phyloP scores from a whole-genome alignment of 345 rosid genomes.

The Aquilaria yunnanensis region DNA sequence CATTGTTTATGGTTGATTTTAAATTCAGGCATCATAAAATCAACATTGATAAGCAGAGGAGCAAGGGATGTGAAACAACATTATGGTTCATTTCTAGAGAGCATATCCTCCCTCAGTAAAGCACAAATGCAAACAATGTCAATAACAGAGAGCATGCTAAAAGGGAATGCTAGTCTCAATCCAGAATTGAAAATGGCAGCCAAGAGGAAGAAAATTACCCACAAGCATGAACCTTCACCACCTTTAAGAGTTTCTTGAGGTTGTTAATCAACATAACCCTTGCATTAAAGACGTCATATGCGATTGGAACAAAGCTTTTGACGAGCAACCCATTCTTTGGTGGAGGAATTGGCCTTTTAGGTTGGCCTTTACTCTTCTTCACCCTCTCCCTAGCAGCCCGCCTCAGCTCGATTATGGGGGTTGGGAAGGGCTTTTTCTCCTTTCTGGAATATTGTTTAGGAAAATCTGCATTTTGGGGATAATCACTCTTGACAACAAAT shows the following conservation, averaged over 20 bases:
- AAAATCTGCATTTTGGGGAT: conserved; percentile 85
- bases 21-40: too few relatives aligned
- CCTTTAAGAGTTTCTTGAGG: conserved; percentile 71
- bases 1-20: too few relatives aligned
- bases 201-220: conserved; percentile 42
- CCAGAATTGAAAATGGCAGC: conserved; percentile 2
- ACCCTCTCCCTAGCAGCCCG: conserved; percentile 90
- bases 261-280: conserved; percentile 70
- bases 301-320: conserved; percentile 60
- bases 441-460: conserved; percentile 62
- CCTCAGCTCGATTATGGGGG: conserved; percentile 76
- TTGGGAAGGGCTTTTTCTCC: conserved; percentile 89
- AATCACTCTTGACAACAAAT: conserved; percentile 37
- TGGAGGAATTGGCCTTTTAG: conserved; percentile 54
- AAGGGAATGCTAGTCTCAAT: too few relatives aligned
- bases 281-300: conserved; percentile 65
- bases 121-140: background rate
- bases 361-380: conserved; percentile 60
- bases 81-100: background rate
- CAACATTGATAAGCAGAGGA: too few relatives aligned
- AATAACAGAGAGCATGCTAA: too few relatives aligned
- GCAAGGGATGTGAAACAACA: too few relatives aligned
- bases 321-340: conserved; percentile 77
- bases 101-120: background rate
- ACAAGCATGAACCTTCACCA: conserved; percentile 84